A percentile compares a stretch with the other conserved stretches of the same genome.
These are phyloP conservation scores for Talaromyces sp. DNA, from an alignment of 2,329 filamentous ascomycete genomes.

Conservation along the genomic window DNA sequence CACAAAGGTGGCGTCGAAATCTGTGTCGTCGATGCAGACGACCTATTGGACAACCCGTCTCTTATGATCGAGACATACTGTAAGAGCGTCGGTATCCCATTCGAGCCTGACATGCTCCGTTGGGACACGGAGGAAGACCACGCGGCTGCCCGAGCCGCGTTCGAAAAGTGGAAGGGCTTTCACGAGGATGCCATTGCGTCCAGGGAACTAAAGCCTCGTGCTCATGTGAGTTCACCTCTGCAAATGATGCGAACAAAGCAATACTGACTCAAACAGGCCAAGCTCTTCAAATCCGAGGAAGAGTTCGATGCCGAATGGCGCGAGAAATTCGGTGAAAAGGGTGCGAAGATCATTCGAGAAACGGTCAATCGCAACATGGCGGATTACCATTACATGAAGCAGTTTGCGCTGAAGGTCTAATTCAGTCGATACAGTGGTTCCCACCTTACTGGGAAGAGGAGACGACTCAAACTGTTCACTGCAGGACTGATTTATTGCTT, in stretches of 20 bases:
- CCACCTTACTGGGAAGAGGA: not conserved
- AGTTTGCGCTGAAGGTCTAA: constrained; percentile 58
- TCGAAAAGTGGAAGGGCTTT: constrained; percentile 97
- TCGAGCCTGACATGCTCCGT: constrained; percentile 70
- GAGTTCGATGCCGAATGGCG: constrained; percentile 59
- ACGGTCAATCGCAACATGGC: constrained; percentile 58
- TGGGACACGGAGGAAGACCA: constrained; percentile 79
- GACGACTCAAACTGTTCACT: not conserved
- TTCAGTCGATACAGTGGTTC: not conserved
- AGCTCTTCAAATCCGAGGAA: constrained; percentile 47
- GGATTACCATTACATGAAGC: constrained; percentile 64
- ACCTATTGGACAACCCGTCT: constrained; percentile 80
- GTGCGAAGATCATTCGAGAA: constrained; percentile 56
- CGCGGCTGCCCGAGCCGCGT: constrained; percentile 65
- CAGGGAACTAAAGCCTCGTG: constrained; percentile 64
- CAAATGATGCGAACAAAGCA: not conserved
- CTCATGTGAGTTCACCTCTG: constrained; percentile 37
- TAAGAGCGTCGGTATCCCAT: constrained; percentile 74
- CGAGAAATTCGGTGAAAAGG: constrained; percentile 59
- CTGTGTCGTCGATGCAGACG: constrained; percentile 89
- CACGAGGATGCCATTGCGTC: constrained; percentile 92
- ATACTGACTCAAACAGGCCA: constrained; percentile 22
- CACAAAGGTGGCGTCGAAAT: constrained; percentile 54
- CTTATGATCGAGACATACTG: constrained; percentile 76
- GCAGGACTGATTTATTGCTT: not conserved